Evolutionary conservation across 2,329 filamentous ascomycete genomes (phyloP), one percentile per base, ranked within the genome.

Genomic region (Diaporthe destruens): DNA sequence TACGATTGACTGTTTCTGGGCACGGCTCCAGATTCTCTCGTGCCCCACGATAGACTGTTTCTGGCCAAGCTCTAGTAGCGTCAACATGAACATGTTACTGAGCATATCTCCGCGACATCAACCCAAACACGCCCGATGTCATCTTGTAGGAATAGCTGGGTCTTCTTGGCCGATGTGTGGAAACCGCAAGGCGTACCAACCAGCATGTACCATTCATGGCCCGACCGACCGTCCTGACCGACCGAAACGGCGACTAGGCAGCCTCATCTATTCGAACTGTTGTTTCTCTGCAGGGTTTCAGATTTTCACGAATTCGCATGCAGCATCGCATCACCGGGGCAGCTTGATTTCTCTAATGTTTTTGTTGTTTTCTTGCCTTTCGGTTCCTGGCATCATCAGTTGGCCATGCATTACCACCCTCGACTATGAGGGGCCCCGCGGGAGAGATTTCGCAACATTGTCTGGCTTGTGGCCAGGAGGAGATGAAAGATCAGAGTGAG

Each of bases 301-400:
- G 11, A 29, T 9, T 25, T 66, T 47, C 32, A 14, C 47, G 29
- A 32, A 53, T 20, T 66, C 20, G n/a, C 47, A 23, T 53, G 14
- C 47, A 34, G 47, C 47, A 66, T 66, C 25, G 61, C 61, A 66
- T 66, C 61, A 39, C 53, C 39, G 61, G 61, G 61, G 47, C 47
- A 66, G 32, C 32, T 53, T 66, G 29, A 53, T 66, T 53, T 51
- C 4, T 25, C n/a, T 66, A 51, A 39, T 53, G 20, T 29, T 29
- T 29, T 29, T 29, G 29, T 29, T 51, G 6, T 39, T 25, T 53
- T 39, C 32, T 11, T 66, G 61, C 32, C 6, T 53, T 53, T 51
- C 32, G 20, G 32, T 66, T 53, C 14, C 61, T 53, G 25, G 61
- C 61, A 66, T 66, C 61, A 66, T 66, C 47, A 20, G n/a, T 39